Percentiles rank a stretch among this genome's conserved stretches.
Evolutionary conservation across 129 eudicot genomes (phyloP).

Genomic region (Centella asiatica): DNA sequence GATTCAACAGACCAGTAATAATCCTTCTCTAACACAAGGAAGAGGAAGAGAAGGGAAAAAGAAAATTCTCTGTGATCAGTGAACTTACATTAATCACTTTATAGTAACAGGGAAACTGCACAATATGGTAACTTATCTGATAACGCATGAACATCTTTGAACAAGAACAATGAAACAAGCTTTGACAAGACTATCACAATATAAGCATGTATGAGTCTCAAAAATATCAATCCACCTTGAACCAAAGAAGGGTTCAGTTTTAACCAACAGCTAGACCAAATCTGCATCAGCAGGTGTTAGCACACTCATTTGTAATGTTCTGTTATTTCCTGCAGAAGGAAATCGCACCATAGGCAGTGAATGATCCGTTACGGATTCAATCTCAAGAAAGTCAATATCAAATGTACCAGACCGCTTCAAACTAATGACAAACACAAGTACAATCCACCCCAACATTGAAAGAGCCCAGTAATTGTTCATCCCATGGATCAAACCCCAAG

Average conservation of each 20-base stretch:
- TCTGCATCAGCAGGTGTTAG: slow-evolving; percentile 46
- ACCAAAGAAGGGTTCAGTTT: neutral
- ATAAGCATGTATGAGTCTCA: neutral
- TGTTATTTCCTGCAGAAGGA: slow-evolving; percentile 52
- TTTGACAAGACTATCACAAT: neutral
- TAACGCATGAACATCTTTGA: neutral
- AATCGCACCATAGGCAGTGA: slow-evolving; percentile 59
- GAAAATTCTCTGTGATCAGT: neutral
- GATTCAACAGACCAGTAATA: neutral
- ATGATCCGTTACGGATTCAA: slow-evolving; percentile 76
- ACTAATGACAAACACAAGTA: slow-evolving; percentile 57
- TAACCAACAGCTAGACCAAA: slow-evolving; percentile 43
- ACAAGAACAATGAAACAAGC: neutral
- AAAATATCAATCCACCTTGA: neutral
- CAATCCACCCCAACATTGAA: slow-evolving; percentile 71
- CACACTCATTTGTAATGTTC: slow-evolving; percentile 68
- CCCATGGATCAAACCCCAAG: slow-evolving; percentile 96
- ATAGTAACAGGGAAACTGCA: neutral
- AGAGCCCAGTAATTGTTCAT: slow-evolving; percentile 90
- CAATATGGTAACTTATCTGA: neutral
- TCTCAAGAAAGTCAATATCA: slow-evolving; percentile 71
- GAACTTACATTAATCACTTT: neutral
- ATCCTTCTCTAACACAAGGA: neutral
- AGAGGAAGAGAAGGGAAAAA: neutral
- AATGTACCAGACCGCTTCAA: slow-evolving; percentile 79